Percentiles rank a stretch among this genome's conserved stretches.
phyloP scores from a whole-genome alignment of 2,329 filamentous ascomycete species.

The Phialocephala subalpina region DNA sequence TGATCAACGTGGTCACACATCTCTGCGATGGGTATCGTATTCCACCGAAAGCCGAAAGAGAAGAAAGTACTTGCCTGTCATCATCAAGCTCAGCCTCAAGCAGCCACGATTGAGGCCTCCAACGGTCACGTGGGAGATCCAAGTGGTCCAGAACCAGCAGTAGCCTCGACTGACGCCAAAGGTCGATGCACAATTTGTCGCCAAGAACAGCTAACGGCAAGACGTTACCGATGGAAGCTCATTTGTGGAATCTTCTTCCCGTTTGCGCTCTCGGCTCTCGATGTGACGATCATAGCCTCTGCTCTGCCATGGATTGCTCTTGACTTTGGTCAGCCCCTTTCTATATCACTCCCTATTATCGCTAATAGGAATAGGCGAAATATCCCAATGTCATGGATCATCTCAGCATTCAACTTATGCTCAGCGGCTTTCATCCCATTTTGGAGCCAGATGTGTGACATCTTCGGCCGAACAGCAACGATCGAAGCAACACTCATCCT shows the following conservation, averaged over 20 bases:
- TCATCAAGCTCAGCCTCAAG: not conserved
- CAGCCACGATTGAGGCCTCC: not conserved
- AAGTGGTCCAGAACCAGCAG: not conserved
- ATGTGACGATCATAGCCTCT: slow-evolving; percentile 68
- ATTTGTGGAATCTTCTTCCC: slow-evolving; percentile 65
- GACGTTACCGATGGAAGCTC: slow-evolving; percentile 62
- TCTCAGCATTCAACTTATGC: slow-evolving; percentile 73
- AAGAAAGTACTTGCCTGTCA: not conserved
- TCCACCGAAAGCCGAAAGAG: not conserved
- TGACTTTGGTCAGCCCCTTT: slow-evolving; percentile 65
- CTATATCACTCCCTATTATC: slow-evolving; percentile 52
- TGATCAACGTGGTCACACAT: not conserved
- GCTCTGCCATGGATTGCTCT: slow-evolving; percentile 67
- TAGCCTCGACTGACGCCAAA: slow-evolving; percentile 7
- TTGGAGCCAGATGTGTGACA: slow-evolving; percentile 69
- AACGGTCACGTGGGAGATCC: not conserved
- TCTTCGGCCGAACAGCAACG: slow-evolving; percentile 67
- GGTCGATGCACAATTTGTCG: slow-evolving; percentile 17
- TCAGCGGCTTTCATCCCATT: slow-evolving; percentile 72
- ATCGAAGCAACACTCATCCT: slow-evolving; percentile 64
- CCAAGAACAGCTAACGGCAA: slow-evolving; percentile 43
- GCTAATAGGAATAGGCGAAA: slow-evolving; percentile 49
- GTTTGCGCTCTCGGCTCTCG: slow-evolving; percentile 67
- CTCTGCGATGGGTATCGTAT: not conserved
- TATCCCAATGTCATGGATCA: slow-evolving; percentile 73